These are phyloP conservation scores for Cutaneotrichosporon cavernicola DNA, from an alignment of 1,284 basidiomycete species.

Conservation along the genomic window DNA sequence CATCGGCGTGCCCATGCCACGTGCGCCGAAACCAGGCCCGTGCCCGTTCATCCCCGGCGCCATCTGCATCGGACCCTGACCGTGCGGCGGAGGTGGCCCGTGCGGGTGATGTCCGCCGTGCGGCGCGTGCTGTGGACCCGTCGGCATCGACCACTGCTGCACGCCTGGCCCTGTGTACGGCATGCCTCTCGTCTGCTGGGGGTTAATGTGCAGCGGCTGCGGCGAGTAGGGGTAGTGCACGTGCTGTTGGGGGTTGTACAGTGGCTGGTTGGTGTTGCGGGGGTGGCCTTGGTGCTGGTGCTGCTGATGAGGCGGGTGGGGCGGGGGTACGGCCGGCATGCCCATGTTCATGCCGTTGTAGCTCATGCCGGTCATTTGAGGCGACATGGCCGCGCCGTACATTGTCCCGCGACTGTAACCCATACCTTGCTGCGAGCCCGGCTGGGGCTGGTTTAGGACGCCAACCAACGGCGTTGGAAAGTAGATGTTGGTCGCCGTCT, in stretches of 20 bases:
- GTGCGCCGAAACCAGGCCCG: conserved; percentile 20
- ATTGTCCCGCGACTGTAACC: conserved; percentile 36
- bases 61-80: conserved; percentile 33
- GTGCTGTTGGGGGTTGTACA: conserved; percentile 50
- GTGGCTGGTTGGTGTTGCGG: conserved; percentile 30
- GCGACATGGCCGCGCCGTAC: conserved; percentile 27
- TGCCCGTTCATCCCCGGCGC: conserved; percentile 35
- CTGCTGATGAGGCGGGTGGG: conserved; percentile 23
- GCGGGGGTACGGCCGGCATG: conserved; percentile 24
- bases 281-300: conserved; percentile 25
- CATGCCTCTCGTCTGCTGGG: conserved; percentile 40
- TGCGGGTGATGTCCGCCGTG: conserved; percentile 18
- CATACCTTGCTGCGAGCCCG: conserved; percentile 35
- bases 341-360: conserved; percentile 26
- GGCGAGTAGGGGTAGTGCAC: conserved; percentile 49
- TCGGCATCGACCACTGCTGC: conserved; percentile 35
- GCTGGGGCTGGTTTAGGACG: conserved; percentile 58
- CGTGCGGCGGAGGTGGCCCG: conserved; percentile 26
- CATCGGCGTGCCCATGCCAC: conserved; percentile 30
- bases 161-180: conserved; percentile 45
- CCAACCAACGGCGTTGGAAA: conserved; percentile 87
- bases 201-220: conserved; percentile 45
- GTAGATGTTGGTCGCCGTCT: conserved; percentile 96
- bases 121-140: conserved; percentile 17
- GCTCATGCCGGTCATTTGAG: conserved; percentile 33